Evolutionary conservation across 352 stramenopile genomes (phyloP).

Genomic region (Globisporangium nunn): DNA sequence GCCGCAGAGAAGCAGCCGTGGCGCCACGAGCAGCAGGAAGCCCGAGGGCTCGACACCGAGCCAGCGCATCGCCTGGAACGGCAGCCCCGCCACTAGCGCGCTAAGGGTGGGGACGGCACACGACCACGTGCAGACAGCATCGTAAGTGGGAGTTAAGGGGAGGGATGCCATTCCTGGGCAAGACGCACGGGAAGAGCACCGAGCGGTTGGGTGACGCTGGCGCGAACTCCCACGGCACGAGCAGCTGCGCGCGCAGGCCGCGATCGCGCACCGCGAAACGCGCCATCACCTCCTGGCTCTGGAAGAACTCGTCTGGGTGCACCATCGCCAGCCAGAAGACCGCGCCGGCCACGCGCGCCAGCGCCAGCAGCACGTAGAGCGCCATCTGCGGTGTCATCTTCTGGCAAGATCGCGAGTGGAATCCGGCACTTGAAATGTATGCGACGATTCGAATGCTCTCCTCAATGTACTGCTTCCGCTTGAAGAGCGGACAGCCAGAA

Average conservation of each 20-base stretch:
- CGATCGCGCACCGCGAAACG: conserved; percentile 26
- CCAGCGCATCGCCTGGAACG: conserved; percentile 37
- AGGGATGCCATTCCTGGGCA: not conserved
- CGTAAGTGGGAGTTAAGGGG: not conserved
- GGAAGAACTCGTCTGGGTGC: conserved; percentile 84
- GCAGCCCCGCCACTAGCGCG: conserved; percentile 35
- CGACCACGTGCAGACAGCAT: not conserved
- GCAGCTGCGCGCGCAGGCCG: conserved; percentile 19
- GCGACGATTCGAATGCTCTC: too few relatives aligned
- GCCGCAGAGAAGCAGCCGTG: conserved; percentile 49
- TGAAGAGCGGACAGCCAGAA: too few relatives aligned
- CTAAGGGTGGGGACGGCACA: conserved; percentile 10
- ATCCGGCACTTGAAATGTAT: too few relatives aligned
- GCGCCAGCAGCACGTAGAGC: conserved; percentile 17
- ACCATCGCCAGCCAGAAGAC: conserved; percentile 51
- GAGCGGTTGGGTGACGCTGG: conserved; percentile 59
- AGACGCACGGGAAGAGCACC: conserved; percentile 62
- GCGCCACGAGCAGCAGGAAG: conserved; percentile 38
- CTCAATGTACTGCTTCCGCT: too few relatives aligned
- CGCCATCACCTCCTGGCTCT: conserved; percentile 82
- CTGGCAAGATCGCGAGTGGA: too few relatives aligned
- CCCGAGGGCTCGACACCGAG: conserved; percentile 34
- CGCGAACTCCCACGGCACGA: conserved; percentile 75
- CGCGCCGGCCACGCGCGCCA: conserved; percentile 27
- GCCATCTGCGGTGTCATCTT: not conserved